Percentiles rank a stretch among this genome's conserved stretches.
phyloP scores from a whole-genome alignment of 352 stramenopile genomes.

The Salisapilia sapeloensis region DNA sequence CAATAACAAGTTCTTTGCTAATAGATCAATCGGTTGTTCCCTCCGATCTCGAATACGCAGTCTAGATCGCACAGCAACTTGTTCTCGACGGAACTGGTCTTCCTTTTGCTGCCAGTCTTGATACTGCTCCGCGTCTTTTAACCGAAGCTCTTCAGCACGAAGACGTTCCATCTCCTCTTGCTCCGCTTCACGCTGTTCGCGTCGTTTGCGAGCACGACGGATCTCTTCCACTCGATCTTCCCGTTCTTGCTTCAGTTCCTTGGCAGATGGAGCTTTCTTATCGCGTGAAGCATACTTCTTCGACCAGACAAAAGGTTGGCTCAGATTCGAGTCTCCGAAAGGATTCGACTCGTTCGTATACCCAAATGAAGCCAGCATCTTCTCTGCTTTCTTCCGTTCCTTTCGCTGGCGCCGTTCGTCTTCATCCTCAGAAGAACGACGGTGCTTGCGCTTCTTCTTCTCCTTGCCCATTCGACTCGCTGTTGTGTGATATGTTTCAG shows the following conservation, averaged over 20 bases:
- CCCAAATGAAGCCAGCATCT: slow-evolving; percentile 73
- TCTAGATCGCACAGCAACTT: slow-evolving; percentile 86
- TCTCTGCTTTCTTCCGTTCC: slow-evolving; percentile 49
- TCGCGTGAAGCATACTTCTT: slow-evolving; percentile 81
- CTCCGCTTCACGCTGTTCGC: slow-evolving; percentile 80
- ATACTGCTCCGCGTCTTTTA: slow-evolving; percentile 93
- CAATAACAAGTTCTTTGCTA: slow-evolving; percentile 98
- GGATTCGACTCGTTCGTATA: slow-evolving; percentile 99
- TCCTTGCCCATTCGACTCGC: slow-evolving; percentile 5
- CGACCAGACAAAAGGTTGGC: slow-evolving; percentile 94
- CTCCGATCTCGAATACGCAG: slow-evolving; percentile 75
- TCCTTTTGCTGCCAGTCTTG: slow-evolving; percentile 97
- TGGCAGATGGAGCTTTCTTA: slow-evolving; percentile 13
- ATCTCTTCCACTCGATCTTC: slow-evolving; percentile 89
- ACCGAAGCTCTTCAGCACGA: slow-evolving; percentile 86
- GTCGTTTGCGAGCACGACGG: slow-evolving; percentile 85
- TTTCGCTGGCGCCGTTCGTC: slow-evolving; percentile 29
- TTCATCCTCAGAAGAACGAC: too few relatives aligned
- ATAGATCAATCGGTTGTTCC: slow-evolving; percentile 92
- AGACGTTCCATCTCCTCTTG: slow-evolving; percentile 92
- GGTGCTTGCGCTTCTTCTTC: slow-evolving; percentile 3
- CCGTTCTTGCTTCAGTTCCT: slow-evolving; percentile 48
- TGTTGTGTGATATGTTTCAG: too few relatives aligned
- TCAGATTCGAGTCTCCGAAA: slow-evolving; percentile 95
- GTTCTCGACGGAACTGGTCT: slow-evolving; percentile 93